These are phyloP conservation scores for Schizonepeta tenuifolia DNA, from an alignment of 257 asterid genomes.

Conservation along the genomic window DNA sequence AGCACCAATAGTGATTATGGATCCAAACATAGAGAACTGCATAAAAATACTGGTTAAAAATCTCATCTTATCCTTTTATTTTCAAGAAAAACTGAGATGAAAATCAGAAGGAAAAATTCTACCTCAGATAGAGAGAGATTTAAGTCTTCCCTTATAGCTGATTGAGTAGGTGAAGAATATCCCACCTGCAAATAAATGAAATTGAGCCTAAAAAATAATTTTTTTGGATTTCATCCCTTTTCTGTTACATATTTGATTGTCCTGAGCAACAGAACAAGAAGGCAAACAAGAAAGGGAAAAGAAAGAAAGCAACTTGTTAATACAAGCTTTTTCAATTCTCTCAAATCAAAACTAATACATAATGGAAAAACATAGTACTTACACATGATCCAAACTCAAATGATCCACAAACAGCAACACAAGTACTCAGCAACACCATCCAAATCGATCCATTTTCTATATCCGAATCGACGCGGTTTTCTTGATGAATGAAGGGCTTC, in stretches of 20 bases:
- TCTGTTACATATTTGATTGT: conserved; percentile 29
- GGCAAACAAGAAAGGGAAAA: neutral
- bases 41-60: conserved; percentile 6
- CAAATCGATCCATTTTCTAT: conserved; percentile 51
- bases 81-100: neutral
- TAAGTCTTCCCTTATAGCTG: conserved; percentile 70
- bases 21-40: conserved; percentile 79
- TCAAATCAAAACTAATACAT: neutral
- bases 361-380: conserved; percentile 37
- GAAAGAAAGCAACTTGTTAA: conserved; percentile 15
- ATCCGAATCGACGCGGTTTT: conserved; percentile 36
- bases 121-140: conserved; percentile 74
- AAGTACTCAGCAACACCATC: conserved; percentile 75
- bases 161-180: conserved; percentile 82
- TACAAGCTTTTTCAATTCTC: neutral
- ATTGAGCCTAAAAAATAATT: conserved; percentile 33
- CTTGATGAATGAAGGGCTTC: conserved; percentile 50
- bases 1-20: conserved; percentile 84
- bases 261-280: conserved; percentile 35
- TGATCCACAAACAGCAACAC: conserved; percentile 88
- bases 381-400: conserved; percentile 92
- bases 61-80: neutral
- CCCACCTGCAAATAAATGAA: conserved; percentile 76
- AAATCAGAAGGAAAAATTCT: neutral
- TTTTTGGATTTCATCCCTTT: conserved; percentile 1